These are phyloP conservation scores for Tylopilus subfusipes DNA, from an alignment of 768 basidiomycete genomes.

Conservation along the genomic window DNA sequence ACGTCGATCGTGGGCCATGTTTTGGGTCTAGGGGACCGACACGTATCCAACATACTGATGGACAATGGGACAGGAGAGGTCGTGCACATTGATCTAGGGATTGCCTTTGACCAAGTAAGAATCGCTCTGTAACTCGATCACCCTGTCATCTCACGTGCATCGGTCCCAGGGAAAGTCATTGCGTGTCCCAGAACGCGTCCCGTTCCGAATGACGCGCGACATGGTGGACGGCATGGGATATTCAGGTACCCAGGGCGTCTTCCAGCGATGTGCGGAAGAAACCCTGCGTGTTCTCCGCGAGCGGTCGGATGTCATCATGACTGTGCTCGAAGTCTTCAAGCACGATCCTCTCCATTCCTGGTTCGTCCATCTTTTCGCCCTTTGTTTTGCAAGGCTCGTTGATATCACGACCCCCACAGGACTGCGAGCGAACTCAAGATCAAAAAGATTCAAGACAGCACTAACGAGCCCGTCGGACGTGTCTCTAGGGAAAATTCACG, in stretches of 20 bases:
- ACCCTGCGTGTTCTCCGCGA: slow-evolving; percentile 87
- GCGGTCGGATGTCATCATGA: slow-evolving; percentile 84
- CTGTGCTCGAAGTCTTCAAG: slow-evolving; percentile 95
- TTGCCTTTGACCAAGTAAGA: slow-evolving; percentile 89
- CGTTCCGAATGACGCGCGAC: slow-evolving; percentile 92
- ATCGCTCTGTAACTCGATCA: neutral
- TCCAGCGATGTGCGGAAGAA: slow-evolving; percentile 92
- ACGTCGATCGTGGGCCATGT: slow-evolving; percentile 93
- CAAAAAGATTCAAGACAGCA: slow-evolving; percentile 54
- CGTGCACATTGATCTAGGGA: slow-evolving; percentile 94
- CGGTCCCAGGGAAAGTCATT: slow-evolving; percentile 71
- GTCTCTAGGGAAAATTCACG: slow-evolving; percentile 25
- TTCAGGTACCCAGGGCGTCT: slow-evolving; percentile 88
- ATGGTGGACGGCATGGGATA: slow-evolving; percentile 93
- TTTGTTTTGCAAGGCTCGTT: neutral
- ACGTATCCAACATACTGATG: slow-evolving; percentile 87
- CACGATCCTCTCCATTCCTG: slow-evolving; percentile 94
- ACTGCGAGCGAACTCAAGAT: slow-evolving; percentile 76
- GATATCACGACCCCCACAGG: slow-evolving; percentile 39
- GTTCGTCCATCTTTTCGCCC: slow-evolving; percentile 39
- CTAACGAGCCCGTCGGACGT: slow-evolving; percentile 25
- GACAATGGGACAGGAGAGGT: slow-evolving; percentile 82
- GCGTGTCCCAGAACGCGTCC: slow-evolving; percentile 79
- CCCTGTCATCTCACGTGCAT: neutral
- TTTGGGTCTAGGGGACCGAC: slow-evolving; percentile 90